A percentile compares a stretch with the other conserved stretches of the same genome.
These are phyloP conservation scores for Chrysanthemum lavandulifolium DNA, from an alignment of 129 eudicot genomes.

Conservation along the genomic window DNA sequence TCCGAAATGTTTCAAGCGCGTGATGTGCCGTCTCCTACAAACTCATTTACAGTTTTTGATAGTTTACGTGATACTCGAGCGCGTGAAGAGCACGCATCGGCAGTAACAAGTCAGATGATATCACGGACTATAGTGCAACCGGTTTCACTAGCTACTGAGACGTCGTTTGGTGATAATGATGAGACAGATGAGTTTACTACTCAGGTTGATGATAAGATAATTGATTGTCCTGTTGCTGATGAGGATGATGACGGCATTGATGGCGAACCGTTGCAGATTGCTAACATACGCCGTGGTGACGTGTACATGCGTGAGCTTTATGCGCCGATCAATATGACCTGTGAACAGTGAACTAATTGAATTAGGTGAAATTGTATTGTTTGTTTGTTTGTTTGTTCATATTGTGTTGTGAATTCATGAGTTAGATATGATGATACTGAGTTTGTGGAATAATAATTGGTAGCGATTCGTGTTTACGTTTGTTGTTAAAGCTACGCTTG, in stretches of 20 bases:
- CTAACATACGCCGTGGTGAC: constrained; percentile 22
- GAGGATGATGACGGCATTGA: neutral
- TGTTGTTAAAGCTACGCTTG: too few relatives aligned
- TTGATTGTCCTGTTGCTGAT: constrained; percentile 26
- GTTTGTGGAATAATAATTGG: too few relatives aligned
- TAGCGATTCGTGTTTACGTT: too few relatives aligned
- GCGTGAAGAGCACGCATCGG: neutral
- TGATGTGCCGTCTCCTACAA: neutral
- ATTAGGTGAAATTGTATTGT: neutral
- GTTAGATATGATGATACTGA: too few relatives aligned
- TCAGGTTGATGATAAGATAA: constrained; percentile 23
- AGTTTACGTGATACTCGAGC: too few relatives aligned
- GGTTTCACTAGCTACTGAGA: constrained; percentile 14
- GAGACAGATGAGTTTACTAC: constrained; percentile 11
- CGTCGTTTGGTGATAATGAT: too few relatives aligned
- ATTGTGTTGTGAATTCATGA: neutral
- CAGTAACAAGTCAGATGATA: too few relatives aligned
- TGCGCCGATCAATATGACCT: constrained; percentile 15
- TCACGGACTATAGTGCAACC: neutral
- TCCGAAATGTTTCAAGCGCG: neutral
- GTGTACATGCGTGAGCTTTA: constrained; percentile 27
- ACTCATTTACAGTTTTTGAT: too few relatives aligned
- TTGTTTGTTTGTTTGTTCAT: neutral
- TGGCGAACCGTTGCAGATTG: constrained; percentile 19
- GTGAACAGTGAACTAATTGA: neutral